A percentile compares a stretch with the other conserved stretches of the same genome.
These are phyloP conservation scores for Larix sibirica DNA, from an alignment of 83 land plant species.

Conservation along the genomic window DNA sequence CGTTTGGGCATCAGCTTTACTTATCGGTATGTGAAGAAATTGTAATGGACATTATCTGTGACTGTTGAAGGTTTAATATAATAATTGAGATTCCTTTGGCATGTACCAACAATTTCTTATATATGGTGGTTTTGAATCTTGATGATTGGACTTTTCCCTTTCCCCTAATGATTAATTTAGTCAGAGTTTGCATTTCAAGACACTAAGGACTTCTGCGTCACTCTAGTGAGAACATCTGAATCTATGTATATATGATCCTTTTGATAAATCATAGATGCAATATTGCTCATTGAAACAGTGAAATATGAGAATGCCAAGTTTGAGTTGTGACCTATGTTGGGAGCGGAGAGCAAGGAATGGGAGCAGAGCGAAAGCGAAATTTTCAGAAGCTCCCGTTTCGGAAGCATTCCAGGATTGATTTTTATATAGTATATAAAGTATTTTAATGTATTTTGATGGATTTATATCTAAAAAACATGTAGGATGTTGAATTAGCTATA, in stretches of 20 bases:
- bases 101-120: not conserved
- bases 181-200: not conserved
- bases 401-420: too few species aligned
- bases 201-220: not conserved
- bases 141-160: not conserved
- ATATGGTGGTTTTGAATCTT: conserved; percentile 5
- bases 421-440: too few species aligned
- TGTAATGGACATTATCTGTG: not conserved
- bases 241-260: not conserved
- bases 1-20: not conserved
- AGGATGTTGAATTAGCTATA: too few species aligned
- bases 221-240: not conserved
- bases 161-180: not conserved
- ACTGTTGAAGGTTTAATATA: not conserved
- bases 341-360: too few species aligned
- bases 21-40: not conserved
- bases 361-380: too few species aligned
- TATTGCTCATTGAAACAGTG: too few species aligned
- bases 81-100: not conserved
- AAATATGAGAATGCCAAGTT: too few species aligned
- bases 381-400: too few species aligned
- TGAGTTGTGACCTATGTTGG: too few species aligned
- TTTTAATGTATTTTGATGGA: too few species aligned
- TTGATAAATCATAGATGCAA: too few species aligned
- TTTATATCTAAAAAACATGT: too few species aligned